Evolutionary conservation across 2,329 filamentous ascomycete genomes (phyloP).

Genomic region (Alternaria panax): DNA sequence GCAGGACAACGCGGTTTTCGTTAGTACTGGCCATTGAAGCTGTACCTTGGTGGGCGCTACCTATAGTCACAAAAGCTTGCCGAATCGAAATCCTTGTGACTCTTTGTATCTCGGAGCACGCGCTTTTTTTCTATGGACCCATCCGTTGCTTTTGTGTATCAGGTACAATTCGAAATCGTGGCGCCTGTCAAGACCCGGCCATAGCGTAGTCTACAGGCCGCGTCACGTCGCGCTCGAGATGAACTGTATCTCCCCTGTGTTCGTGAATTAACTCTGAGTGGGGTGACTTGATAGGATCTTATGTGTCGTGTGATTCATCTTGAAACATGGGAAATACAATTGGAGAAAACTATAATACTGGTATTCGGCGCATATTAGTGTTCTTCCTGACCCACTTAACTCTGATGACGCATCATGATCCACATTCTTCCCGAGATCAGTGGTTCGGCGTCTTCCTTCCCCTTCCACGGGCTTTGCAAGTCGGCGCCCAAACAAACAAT

Average conservation of each 20-base stretch:
- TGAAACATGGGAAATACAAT: neutral
- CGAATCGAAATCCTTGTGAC: neutral
- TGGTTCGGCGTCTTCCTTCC: neutral
- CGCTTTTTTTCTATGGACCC: neutral
- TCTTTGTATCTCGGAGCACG: neutral
- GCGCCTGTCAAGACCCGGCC: neutral
- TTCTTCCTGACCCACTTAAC: neutral
- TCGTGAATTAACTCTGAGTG: neutral
- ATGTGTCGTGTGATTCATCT: neutral
- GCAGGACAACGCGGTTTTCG: neutral
- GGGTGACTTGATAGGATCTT: neutral
- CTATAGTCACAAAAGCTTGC: neutral
- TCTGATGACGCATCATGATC: constrained; percentile 5
- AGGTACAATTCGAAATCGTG: neutral
- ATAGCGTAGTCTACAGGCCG: neutral
- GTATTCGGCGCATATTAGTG: neutral
- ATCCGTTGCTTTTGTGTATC: neutral
- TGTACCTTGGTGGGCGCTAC: neutral
- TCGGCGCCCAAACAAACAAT: neutral
- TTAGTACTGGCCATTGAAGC: neutral
- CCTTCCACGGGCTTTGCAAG: neutral
- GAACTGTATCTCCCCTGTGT: neutral
- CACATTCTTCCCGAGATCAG: neutral
- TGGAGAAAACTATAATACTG: neutral
- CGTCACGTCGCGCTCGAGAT: neutral